Base-by-base conservation (phyloP, 208 protist genomes). In the Willaertia magna region DNA sequence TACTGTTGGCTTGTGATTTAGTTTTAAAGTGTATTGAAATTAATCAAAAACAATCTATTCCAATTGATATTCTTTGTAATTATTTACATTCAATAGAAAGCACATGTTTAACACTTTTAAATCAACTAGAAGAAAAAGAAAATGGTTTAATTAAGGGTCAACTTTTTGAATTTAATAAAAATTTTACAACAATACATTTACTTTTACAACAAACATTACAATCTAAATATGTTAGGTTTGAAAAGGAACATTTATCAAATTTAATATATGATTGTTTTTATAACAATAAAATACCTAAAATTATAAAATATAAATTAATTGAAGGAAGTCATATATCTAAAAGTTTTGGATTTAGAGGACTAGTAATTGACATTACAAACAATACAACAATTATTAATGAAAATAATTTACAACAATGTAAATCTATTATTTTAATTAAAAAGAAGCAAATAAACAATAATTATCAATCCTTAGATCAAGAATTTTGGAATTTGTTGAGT, bases 1-100 rank as follows among this genome's bases (percentile, higher is more conserved):
- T 99, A 26, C 89, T 99, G 59, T 90, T 99, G n/a, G 26, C 26
- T 67, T 67, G 55, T 67, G 55, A 67, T 9, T n/a, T 67, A 11
- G 55, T 67, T 34, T 34, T 22, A n/a, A 67, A n/a, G 1, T 34
- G 55, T 9, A 34, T 67, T 22, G 55, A 67, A 34, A 34, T 67
- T 9, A 16, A 67, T 67, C 34, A 34, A 67, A 67, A 67, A 67
- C 55, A 67, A 34, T 67, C 34, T 7, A 34, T 67, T 7, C 55
- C 55, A 34, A 34, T 67, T 16, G 55, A 67, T 22, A 26, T 67
- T 22, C 26, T 67, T 67, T 67, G 55, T 26, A 67, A 30, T 67
- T 34, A 67, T 67, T 67, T 67, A 67, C 34, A 12, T 34, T 34
- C n/a, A 34, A 34, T 67, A 30, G 34, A 67, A n/a, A 67, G 34